Conservation (phyloP, 176 grass and related monocot species). For the Oryza punctata region DNA sequence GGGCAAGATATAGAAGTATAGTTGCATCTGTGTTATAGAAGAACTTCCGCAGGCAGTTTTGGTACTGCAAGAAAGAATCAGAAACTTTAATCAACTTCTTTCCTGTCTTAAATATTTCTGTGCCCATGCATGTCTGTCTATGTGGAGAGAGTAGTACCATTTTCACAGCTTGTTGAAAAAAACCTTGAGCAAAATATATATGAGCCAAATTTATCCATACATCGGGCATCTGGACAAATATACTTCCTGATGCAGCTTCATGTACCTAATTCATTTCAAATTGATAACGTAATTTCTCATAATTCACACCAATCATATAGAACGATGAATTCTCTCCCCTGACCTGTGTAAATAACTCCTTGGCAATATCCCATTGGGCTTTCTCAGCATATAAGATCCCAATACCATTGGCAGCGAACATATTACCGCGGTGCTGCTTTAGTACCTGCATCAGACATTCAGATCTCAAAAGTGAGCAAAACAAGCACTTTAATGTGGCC, state of each 20-base stretch:
- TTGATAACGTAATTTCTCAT: conserved; percentile 30
- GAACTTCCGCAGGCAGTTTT: conserved; percentile 89
- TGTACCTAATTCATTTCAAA: conserved; percentile 71
- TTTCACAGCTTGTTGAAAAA: conserved; percentile 91
- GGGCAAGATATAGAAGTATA: conserved; percentile 86
- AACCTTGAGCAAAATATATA: conserved; percentile 94
- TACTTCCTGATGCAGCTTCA: conserved; percentile 90
- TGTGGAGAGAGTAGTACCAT: conserved; percentile 45
- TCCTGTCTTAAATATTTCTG: neutral
- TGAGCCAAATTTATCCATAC: conserved; percentile 97
- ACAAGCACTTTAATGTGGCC: conserved; percentile 1
- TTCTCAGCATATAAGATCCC: conserved; percentile 91
- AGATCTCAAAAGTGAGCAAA: conserved; percentile 16
- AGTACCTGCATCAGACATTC: conserved; percentile 59
- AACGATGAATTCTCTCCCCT: conserved; percentile 14
- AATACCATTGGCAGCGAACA: conserved; percentile 97
- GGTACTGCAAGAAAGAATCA: conserved; percentile 67
- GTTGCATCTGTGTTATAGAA: conserved; percentile 89
- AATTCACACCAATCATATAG: conserved; percentile 16
- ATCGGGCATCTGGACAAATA: conserved; percentile 95
- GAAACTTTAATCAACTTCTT: conserved; percentile 5
- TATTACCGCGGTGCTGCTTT: conserved; percentile 72
- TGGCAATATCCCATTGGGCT: conserved; percentile 89
- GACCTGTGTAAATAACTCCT: conserved; percentile 97
- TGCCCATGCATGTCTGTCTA: neutral